phyloP scores from a whole-genome alignment of 371 early-diverging fungal genomes.

The Polyrhizophydium stewartii region DNA sequence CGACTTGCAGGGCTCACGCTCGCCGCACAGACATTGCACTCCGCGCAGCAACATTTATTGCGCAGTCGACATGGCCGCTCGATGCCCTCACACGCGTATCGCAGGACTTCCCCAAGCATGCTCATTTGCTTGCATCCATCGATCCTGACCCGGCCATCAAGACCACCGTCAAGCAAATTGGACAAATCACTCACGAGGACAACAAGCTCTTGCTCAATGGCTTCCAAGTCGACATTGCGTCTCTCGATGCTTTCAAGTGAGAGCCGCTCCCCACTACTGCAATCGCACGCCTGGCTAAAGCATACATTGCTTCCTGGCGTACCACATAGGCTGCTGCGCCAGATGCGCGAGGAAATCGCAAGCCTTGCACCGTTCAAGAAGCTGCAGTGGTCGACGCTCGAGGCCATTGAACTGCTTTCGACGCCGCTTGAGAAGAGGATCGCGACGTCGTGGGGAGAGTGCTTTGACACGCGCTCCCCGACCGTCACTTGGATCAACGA shows the following conservation, averaged over 20 bases:
- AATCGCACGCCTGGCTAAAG: no score
- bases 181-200: conserved; percentile 13
- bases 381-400: conserved; percentile 50
- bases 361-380: conserved; percentile 10
- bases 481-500: conserved; percentile 85
- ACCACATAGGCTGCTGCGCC: conserved; percentile 13
- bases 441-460: conserved; percentile 28
- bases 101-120: conserved; percentile 84
- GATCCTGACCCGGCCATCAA: no score
- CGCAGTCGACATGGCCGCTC: conserved; percentile 55
- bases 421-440: conserved; percentile 21
- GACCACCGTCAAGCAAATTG: no score
- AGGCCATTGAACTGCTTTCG: conserved; percentile 64
- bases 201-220: conserved; percentile 68
- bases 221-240: conserved; percentile 42
- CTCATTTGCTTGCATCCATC: conserved; percentile 56
- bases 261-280: no score
- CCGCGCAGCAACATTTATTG: conserved; percentile 64
- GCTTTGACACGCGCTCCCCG: conserved; percentile 75
- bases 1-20: not conserved
- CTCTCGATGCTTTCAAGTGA: conserved; percentile 66
- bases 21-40: conserved; percentile 48
- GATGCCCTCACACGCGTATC: conserved; percentile 56
- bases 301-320: not conserved
- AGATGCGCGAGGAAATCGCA: conserved; percentile 18